Base-by-base conservation (phyloP, 2,329 filamentous ascomycete species). In the Fusarium hainanense region DNA sequence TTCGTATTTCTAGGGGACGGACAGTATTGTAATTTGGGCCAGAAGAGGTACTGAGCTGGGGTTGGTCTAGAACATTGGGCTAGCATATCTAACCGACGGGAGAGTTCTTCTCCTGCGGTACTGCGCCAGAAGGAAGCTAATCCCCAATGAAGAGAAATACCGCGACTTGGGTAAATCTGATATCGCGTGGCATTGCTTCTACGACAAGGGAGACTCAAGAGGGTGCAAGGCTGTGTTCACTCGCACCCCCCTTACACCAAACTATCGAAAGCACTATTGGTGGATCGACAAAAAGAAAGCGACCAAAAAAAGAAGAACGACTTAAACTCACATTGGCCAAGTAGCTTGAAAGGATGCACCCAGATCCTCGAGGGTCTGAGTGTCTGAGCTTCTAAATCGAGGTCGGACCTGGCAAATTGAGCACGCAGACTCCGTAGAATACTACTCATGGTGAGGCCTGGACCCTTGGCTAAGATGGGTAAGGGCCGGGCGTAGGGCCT, bases 341-440 rank as follows among this genome's bases (percentile, higher is more conserved):
- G 32, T 14, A 64, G 52, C 51, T 51, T 64, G 51, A 64, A 28
- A 41, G 60, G 61, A 28, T 64, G 59, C 10, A 28, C 32, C 61
- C 59, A 64, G 20, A 42, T 6, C 8, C 25, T 37, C 8, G 40
- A 51, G 21, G 62, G 60, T 42, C 51, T 64, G 32, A 42, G 51
- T 50, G 51, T 37, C 27, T 64, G 61, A 5, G 63, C 61, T 66
- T 66, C 63, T 66, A 66, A 54, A 60, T 66, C 61, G 54, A 66
- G 61, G 16, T 65, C 51, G 14, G 25, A 3, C 28, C 63, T 54
- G 20, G 60, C 30, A 66, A 28, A 66, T 66, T 66, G 61, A 34
- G 18, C 61, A 42, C 62, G 62, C 11, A 66, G 6, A 9, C 21
- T 40, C 37, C 54, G 62, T 50, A 66, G 30, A 23, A 54, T 25